Conservation (phyloP, 352 stramenopile species). For the Phytopythium litorale region DNA sequence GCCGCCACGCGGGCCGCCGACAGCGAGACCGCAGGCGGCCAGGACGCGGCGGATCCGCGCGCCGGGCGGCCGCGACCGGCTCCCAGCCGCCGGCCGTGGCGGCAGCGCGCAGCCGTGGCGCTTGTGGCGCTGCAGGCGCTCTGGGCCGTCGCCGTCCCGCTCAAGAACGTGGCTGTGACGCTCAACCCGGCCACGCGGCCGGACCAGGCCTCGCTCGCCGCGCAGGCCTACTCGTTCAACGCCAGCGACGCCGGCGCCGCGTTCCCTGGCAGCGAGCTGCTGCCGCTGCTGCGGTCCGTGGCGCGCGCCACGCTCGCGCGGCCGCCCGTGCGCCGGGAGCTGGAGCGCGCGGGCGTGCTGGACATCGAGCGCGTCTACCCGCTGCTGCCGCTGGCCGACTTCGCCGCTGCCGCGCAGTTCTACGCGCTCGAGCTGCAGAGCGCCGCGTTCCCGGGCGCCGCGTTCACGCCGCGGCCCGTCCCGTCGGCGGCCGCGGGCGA, state of each 20-base stretch:
- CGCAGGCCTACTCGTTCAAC: slow-evolving; percentile 9
- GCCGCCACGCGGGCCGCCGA: not conserved
- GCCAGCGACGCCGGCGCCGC: not conserved
- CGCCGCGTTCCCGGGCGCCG: slow-evolving; percentile 29
- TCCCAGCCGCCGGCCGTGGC: not conserved
- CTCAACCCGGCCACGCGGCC: slow-evolving; percentile 27
- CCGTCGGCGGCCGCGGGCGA: not conserved
- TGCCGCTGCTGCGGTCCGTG: slow-evolving; percentile 24
- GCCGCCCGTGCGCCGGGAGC: slow-evolving; percentile 19
- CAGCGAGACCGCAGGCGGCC: not conserved
- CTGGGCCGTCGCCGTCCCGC: slow-evolving; percentile 30
- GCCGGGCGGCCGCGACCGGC: not conserved
- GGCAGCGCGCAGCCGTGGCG: not conserved
- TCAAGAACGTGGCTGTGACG: slow-evolving; percentile 41
- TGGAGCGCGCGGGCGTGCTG: slow-evolving; percentile 21
- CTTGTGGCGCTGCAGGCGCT: slow-evolving; percentile 27
- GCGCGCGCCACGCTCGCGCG: slow-evolving; percentile 21
- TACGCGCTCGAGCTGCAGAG: slow-evolving; percentile 38
- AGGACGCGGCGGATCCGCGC: not conserved
- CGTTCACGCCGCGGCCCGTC: slow-evolving; percentile 27
- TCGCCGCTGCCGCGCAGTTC: slow-evolving; percentile 28
- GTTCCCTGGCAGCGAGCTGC: slow-evolving; percentile 21
- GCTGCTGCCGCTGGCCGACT: slow-evolving; percentile 28
- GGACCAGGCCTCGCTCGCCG: slow-evolving; percentile 8
- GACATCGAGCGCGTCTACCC: slow-evolving; percentile 35